Evolutionary conservation across 768 basidiomycete species (phyloP).

Genomic region (Leccinum arenicola): DNA sequence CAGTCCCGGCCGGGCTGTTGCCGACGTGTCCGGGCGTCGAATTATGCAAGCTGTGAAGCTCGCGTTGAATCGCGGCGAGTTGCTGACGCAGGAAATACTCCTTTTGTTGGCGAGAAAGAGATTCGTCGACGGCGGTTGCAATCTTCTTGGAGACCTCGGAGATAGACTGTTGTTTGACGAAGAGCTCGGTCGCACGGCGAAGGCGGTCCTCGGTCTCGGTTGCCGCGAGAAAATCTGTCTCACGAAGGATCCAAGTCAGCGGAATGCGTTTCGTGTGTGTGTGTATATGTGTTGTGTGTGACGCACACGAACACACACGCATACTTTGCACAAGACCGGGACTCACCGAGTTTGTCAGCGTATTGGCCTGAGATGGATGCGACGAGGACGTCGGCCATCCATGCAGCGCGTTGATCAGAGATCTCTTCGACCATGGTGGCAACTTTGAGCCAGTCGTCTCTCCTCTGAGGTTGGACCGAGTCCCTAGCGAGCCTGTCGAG

Average conservation of each 20-base stretch:
- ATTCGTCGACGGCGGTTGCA: constrained; percentile 75
- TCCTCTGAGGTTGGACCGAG: constrained; percentile 42
- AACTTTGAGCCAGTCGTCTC: constrained; percentile 69
- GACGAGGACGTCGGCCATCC: constrained; percentile 78
- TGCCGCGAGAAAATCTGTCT: constrained; percentile 57
- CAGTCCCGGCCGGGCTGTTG: constrained; percentile 9
- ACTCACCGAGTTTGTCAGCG: constrained; percentile 67
- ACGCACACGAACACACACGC: not conserved
- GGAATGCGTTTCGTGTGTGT: not conserved
- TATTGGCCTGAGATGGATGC: constrained; percentile 57
- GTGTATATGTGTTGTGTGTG: not conserved
- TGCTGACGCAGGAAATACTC: constrained; percentile 85
- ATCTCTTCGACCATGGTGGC: constrained; percentile 72
- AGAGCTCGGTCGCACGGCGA: constrained; percentile 63
- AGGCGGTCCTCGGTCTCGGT: constrained; percentile 61
- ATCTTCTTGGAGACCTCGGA: constrained; percentile 82
- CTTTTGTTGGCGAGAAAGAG: constrained; percentile 84
- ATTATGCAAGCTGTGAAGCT: constrained; percentile 58
- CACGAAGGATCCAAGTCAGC: constrained; percentile 1
- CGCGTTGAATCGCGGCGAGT: constrained; percentile 74
- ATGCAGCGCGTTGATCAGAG: constrained; percentile 57
- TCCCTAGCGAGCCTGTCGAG: constrained; percentile 60
- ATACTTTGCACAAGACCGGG: not conserved
- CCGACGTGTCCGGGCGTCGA: constrained; percentile 22
- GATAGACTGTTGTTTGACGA: constrained; percentile 73